These are phyloP conservation scores for Globisporangium echinulatum DNA, from an alignment of 352 stramenopile genomes.

Conservation along the genomic window DNA sequence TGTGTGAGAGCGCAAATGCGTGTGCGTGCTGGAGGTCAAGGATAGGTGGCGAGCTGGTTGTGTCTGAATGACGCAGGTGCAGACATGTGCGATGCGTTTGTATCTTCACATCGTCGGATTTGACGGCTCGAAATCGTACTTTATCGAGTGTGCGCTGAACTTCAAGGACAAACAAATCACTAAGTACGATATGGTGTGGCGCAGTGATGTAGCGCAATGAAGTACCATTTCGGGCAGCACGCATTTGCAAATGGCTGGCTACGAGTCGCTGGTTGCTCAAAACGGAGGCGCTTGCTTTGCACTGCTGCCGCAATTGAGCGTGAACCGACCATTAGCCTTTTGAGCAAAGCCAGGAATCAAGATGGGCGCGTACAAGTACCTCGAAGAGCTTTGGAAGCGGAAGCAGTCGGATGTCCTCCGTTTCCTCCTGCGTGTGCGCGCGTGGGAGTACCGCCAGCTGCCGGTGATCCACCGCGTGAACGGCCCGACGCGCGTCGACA, in stretches of 20 bases:
- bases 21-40: background rate
- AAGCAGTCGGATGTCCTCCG: constrained; percentile 99
- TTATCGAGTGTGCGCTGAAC: background rate
- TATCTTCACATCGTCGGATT: background rate
- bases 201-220: background rate
- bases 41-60: background rate
- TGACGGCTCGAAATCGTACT: constrained; percentile 1
- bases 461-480: constrained; percentile 94
- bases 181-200: background rate
- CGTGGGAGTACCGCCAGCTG: constrained; percentile 98
- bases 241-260: background rate
- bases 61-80: too few species aligned
- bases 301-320: background rate
- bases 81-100: background rate
- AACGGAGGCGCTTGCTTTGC: background rate
- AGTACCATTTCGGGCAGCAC: background rate
- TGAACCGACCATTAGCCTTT: constrained; percentile 22
- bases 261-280: background rate
- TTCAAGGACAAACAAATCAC: background rate
- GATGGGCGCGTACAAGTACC: constrained; percentile 99
- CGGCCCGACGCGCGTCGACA: constrained; percentile 96
- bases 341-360: constrained; percentile 38
- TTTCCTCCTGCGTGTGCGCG: constrained; percentile 98
- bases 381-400: constrained; percentile 99
- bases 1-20: background rate